Conservation (phyloP, 192 early-diverging fungal species). For the Backusella liffmaniae region DNA sequence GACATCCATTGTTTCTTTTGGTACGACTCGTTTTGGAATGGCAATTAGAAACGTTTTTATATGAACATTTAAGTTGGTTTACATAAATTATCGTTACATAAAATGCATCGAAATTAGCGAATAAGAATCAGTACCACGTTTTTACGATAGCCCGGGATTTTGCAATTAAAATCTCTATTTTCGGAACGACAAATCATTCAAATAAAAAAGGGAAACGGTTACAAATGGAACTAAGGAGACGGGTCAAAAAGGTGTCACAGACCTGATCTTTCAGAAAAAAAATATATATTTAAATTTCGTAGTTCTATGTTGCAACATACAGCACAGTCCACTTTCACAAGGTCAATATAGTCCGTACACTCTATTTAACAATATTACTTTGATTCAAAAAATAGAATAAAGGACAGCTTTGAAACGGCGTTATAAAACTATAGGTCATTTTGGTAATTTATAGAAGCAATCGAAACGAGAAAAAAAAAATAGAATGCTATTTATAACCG, state of each 20-base stretch:
- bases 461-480: neutral
- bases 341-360: neutral
- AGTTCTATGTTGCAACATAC: neutral
- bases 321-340: slow-evolving; percentile 5
- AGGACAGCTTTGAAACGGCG: neutral
- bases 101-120: neutral
- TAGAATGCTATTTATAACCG: neutral
- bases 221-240: neutral
- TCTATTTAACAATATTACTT: neutral
- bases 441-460: neutral
- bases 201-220: neutral
- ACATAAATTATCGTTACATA: neutral
- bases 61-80: neutral
- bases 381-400: neutral
- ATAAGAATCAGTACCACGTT: slow-evolving; percentile 5
- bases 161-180: slow-evolving; percentile 3
- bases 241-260: neutral
- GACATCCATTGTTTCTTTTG: slow-evolving; percentile 5
- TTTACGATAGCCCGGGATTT: neutral
- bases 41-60: neutral
- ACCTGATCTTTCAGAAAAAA: neutral
- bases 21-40: neutral
- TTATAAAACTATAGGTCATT: neutral
- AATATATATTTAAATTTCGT: neutral
- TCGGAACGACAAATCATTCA: neutral